Conservation (phyloP, 148 eudicot species). For the Spergularia bocconei region DNA sequence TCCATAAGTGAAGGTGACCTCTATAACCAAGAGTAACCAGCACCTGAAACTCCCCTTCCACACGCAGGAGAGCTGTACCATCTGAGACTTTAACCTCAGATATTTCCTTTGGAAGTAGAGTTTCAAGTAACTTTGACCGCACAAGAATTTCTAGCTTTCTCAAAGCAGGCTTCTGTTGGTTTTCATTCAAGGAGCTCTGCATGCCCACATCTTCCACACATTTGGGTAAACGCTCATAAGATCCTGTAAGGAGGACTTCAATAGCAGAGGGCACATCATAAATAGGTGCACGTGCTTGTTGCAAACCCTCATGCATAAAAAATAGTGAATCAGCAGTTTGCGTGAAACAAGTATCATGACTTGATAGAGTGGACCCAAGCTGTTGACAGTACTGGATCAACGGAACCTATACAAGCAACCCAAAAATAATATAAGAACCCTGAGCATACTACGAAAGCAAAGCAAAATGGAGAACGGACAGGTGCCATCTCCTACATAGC, state of each 20-base stretch:
- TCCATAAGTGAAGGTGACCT: slow-evolving; percentile 91
- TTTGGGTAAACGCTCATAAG: slow-evolving; percentile 89
- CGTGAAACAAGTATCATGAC: slow-evolving; percentile 94
- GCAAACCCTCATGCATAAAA: slow-evolving; percentile 97
- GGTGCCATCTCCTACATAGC: not conserved
- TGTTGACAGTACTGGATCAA: slow-evolving; percentile 90
- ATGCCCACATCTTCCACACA: slow-evolving; percentile 86
- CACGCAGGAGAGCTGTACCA: slow-evolving; percentile 84
- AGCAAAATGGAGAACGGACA: no score
- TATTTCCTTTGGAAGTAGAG: slow-evolving; percentile 71
- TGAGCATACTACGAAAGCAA: not conserved
- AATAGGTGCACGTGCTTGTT: slow-evolving; percentile 98
- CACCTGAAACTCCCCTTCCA: slow-evolving; percentile 94
- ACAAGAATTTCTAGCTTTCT: slow-evolving; percentile 83
- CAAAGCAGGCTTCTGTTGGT: slow-evolving; percentile 75
- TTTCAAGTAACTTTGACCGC: slow-evolving; percentile 82
- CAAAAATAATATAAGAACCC: slow-evolving; percentile 1
- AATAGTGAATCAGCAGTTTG: slow-evolving; percentile 95
- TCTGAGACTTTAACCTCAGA: slow-evolving; percentile 73
- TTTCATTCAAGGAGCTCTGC: slow-evolving; percentile 70
- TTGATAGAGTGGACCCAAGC: slow-evolving; percentile 84
- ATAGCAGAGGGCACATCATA: slow-evolving; percentile 97
- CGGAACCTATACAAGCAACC: slow-evolving; percentile 66
- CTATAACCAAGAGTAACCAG: slow-evolving; percentile 96
- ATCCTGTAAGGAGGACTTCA: slow-evolving; percentile 91